Evolutionary conservation across 192 early-diverging fungal genomes (phyloP).

Genomic region (Backusella tarrabulga): DNA sequence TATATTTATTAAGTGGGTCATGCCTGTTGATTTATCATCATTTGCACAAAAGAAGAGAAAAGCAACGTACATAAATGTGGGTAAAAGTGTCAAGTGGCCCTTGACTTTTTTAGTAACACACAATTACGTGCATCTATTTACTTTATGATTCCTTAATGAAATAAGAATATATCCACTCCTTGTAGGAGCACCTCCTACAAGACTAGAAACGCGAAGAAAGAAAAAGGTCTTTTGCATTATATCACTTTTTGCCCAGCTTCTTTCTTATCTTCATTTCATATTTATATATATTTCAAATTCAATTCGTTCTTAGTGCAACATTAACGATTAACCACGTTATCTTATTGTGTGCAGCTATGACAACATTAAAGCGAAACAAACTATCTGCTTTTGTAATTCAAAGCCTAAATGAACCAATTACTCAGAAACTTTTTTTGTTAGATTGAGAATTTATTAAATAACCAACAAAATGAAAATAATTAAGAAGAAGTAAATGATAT

Average conservation of each 20-base stretch:
- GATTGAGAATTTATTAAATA: neutral
- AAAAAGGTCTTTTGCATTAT: neutral
- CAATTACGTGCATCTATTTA: neutral
- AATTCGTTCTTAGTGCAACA: neutral
- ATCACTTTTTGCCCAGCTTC: neutral
- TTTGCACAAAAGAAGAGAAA: neutral
- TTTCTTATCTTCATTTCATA: neutral
- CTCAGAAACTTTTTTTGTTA: neutral
- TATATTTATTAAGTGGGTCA: neutral
- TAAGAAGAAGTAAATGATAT: neutral
- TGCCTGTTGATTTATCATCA: neutral
- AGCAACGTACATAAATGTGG: neutral
- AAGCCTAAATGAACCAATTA: neutral
- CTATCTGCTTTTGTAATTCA: neutral
- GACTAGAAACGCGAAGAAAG: neutral
- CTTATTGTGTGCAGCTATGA: slow-evolving; percentile 1
- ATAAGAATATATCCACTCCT: neutral
- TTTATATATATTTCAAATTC: neutral
- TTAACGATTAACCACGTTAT: neutral
- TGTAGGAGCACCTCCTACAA: neutral
- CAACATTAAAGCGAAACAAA: neutral
- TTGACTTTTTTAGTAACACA: neutral
- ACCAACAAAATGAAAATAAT: neutral
- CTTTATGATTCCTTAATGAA: neutral
- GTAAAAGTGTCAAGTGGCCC: slow-evolving; percentile 3